Evolutionary conservation across 257 asterid genomes (phyloP).

Genomic region (Scutellaria minor): DNA sequence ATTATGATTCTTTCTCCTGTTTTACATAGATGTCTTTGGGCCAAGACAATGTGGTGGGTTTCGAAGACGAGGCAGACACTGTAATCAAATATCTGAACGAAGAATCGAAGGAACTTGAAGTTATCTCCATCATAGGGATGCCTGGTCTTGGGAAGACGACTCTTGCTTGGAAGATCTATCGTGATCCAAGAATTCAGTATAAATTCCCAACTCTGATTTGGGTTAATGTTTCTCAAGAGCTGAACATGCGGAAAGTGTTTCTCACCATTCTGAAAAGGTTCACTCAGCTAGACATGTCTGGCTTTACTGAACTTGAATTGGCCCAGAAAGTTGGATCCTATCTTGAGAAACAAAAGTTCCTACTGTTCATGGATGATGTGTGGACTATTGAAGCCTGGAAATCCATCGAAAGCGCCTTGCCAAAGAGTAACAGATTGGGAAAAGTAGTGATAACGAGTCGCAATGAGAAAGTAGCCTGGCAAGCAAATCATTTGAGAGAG

Average conservation of each 20-base stretch:
- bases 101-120: slow-evolving; percentile 14
- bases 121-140: slow-evolving; percentile 34
- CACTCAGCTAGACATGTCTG: slow-evolving; percentile 3
- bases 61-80: slow-evolving; percentile 23
- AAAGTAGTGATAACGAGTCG: slow-evolving; percentile 51
- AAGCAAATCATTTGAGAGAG: slow-evolving; percentile 23
- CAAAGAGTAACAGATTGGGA: slow-evolving; percentile 32
- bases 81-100: slow-evolving; percentile 16
- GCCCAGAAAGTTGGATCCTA: background rate
- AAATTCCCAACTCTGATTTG: slow-evolving; percentile 28
- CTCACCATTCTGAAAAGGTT: slow-evolving; percentile 28
- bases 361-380: slow-evolving; percentile 50
- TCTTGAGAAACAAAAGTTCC: slow-evolving; percentile 32
- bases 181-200: background rate
- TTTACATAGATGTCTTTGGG: background rate
- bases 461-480: slow-evolving; percentile 28
- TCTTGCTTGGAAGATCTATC: slow-evolving; percentile 27
- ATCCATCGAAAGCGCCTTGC: slow-evolving; percentile 33
- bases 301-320: slow-evolving; percentile 27
- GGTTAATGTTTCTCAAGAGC: slow-evolving; percentile 39
- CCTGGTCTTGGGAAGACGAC: slow-evolving; percentile 42
- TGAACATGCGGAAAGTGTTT: slow-evolving; percentile 26
- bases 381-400: slow-evolving; percentile 42
- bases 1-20: no score
- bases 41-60: slow-evolving; percentile 26